These are phyloP conservation scores for Gossypium laxum DNA, from an alignment of 441 rosid genomes.

Conservation along the genomic window DNA sequence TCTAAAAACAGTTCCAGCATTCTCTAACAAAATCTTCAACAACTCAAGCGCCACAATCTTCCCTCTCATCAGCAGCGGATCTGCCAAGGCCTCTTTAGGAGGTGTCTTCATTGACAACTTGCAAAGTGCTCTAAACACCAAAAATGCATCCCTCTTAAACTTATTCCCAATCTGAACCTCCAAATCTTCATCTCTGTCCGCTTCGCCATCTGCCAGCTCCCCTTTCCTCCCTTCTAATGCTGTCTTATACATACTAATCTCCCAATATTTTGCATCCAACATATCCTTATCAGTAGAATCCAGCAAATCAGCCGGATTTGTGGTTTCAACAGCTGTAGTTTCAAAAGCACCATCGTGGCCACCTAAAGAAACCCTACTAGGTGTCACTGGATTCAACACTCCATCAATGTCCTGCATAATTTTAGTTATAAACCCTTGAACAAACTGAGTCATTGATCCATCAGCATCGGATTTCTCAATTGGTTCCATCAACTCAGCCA, in stretches of 20 bases:
- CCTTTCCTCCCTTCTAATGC: conserved; percentile 98
- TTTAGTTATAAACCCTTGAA: conserved; percentile 89
- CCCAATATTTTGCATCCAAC: conserved; percentile 99
- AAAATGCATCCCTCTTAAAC: conserved; percentile 87
- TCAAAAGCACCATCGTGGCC: conserved; percentile 76
- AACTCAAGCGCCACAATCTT: conserved; percentile 93
- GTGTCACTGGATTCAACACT: conserved; percentile 53
- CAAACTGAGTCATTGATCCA: conserved; percentile 78
- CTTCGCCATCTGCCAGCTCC: conserved; percentile 72
- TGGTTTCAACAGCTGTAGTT: conserved; percentile 75
- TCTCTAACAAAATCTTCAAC: conserved; percentile 91
- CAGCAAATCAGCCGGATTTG: conserved; percentile 88
- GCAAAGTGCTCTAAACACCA: conserved; percentile 95
- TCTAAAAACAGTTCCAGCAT: conserved; percentile 93
- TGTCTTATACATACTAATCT: conserved; percentile 97
- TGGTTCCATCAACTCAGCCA: conserved; percentile 90
- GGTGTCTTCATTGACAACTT: conserved; percentile 97
- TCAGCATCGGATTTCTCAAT: conserved; percentile 74
- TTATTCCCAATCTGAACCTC: conserved; percentile 98
- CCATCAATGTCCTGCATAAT: conserved; percentile 92
- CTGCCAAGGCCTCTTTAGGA: conserved; percentile 74
- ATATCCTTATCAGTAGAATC: conserved; percentile 99
- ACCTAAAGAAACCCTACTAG: conserved; percentile 37
- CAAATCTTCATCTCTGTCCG: conserved; percentile 80
- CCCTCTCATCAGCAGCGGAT: conserved; percentile 88